Conservation (phyloP, 2,329 filamentous ascomycete species). For the Ophiostoma piceae region DNA sequence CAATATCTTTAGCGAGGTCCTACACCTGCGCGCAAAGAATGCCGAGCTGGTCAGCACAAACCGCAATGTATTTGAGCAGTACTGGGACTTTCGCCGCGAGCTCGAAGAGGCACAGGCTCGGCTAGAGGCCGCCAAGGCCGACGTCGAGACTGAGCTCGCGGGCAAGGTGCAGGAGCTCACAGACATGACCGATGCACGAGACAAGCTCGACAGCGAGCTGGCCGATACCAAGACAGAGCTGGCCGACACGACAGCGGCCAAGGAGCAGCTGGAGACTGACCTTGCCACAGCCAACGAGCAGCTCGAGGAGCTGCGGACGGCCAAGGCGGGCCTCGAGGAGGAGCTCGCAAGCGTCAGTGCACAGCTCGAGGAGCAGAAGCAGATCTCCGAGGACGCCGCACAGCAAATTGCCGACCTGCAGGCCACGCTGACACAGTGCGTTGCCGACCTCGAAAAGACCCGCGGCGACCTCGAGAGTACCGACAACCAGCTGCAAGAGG, state of each 20-base stretch:
- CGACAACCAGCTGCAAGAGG: conserved; percentile 30
- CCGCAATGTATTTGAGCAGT: conserved; percentile 35
- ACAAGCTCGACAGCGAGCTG: conserved; percentile 26
- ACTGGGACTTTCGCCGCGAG: conserved; percentile 34
- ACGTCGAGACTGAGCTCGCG: conserved; percentile 30
- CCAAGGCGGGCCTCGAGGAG: conserved; percentile 17
- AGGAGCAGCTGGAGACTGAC: conserved; percentile 24
- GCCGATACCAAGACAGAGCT: conserved; percentile 28
- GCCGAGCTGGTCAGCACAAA: conserved; percentile 32
- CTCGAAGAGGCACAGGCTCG: conserved; percentile 31
- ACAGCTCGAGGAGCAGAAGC: conserved; percentile 23
- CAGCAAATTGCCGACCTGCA: conserved; percentile 29
- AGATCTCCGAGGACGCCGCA: conserved; percentile 20
- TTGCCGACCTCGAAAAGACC: conserved; percentile 29
- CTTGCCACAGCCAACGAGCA: conserved; percentile 27
- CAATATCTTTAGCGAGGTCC: conserved; percentile 34
- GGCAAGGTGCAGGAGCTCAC: conserved; percentile 29
- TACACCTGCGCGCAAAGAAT: conserved; percentile 34
- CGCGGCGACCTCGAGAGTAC: conserved; percentile 28
- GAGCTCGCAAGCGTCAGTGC: conserved; percentile 17
- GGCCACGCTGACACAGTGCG: conserved; percentile 27
- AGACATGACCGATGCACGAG: conserved; percentile 24
- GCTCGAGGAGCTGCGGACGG: conserved; percentile 19
- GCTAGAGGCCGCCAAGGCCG: conserved; percentile 30
- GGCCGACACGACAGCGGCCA: conserved; percentile 24